Percentiles rank a stretch among this genome's conserved stretches.
phyloP scores from a whole-genome alignment of 306 rosid species.

The Quercus alba region DNA sequence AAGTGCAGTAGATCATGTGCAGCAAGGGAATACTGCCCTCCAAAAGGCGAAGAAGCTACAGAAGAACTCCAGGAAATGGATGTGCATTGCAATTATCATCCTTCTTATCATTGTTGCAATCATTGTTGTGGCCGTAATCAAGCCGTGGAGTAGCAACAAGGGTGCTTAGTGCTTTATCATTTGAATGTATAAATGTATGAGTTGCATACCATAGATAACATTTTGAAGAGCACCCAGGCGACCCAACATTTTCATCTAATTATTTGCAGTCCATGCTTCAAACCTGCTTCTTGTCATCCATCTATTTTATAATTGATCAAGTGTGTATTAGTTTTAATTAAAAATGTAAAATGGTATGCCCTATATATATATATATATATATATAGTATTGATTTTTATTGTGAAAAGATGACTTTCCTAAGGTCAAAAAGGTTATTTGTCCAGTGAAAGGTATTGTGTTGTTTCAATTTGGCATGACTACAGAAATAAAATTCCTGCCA shows the following conservation, averaged over 20 bases:
- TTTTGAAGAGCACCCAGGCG: neutral
- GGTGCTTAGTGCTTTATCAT: slow-evolving; percentile 47
- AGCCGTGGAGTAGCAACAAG: slow-evolving; percentile 58
- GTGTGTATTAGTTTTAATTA: neutral
- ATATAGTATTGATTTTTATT: neutral
- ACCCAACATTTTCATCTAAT: neutral
- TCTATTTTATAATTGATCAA: neutral
- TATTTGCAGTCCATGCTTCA: neutral
- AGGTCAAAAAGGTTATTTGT: no score
- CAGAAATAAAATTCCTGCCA: no score
- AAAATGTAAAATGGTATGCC: neutral
- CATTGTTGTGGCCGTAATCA: slow-evolving; percentile 56
- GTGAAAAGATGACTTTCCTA: neutral
- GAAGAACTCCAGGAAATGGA: slow-evolving; percentile 84
- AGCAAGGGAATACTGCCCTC: slow-evolving; percentile 76
- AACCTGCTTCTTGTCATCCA: neutral
- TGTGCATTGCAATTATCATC: slow-evolving; percentile 83
- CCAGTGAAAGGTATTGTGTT: no score
- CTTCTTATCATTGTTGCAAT: slow-evolving; percentile 65
- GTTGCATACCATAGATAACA: neutral
- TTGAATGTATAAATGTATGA: neutral
- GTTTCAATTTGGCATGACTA: no score
- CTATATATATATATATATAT: neutral
- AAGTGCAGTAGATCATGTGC: slow-evolving; percentile 92
- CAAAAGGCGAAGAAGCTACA: slow-evolving; percentile 76